A percentile compares a stretch with the other conserved stretches of the same genome.
Conservation (phyloP, 2,329 filamentous ascomycete genomes). For the Curvularia sp. region DNA sequence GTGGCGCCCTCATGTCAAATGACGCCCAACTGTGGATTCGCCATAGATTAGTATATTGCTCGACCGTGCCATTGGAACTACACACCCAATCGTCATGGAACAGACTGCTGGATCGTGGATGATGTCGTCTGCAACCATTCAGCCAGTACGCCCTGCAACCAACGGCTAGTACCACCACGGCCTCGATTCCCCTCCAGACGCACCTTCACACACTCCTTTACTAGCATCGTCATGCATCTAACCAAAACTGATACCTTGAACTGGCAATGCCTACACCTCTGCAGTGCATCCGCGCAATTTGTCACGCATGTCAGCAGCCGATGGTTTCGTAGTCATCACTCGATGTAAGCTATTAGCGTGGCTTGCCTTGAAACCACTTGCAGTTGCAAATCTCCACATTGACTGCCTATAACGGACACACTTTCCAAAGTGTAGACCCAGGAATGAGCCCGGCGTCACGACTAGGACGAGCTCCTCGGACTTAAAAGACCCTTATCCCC, state of each 20-base stretch:
- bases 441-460: not conserved
- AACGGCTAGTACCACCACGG: not conserved
- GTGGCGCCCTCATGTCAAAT: constrained; percentile 10
- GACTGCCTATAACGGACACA: not conserved
- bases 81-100: not conserved
- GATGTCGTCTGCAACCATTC: not conserved
- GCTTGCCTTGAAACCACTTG: not conserved
- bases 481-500: not conserved
- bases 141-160: not conserved
- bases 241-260: not conserved
- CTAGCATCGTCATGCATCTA: not conserved
- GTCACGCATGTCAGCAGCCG: not conserved
- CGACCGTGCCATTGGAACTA: not conserved
- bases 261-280: not conserved
- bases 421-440: not conserved
- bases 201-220: not conserved
- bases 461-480: not conserved
- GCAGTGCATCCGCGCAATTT: not conserved
- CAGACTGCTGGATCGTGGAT: not conserved
- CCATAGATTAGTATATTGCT: constrained; percentile 2
- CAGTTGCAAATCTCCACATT: not conserved
- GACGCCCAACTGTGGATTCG: constrained; percentile 10
- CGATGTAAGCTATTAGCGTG: not conserved
- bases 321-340: not conserved
- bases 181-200: not conserved